Conservation (phyloP, 164 flowering plant genomes). For the Vitis cinerea region DNA sequence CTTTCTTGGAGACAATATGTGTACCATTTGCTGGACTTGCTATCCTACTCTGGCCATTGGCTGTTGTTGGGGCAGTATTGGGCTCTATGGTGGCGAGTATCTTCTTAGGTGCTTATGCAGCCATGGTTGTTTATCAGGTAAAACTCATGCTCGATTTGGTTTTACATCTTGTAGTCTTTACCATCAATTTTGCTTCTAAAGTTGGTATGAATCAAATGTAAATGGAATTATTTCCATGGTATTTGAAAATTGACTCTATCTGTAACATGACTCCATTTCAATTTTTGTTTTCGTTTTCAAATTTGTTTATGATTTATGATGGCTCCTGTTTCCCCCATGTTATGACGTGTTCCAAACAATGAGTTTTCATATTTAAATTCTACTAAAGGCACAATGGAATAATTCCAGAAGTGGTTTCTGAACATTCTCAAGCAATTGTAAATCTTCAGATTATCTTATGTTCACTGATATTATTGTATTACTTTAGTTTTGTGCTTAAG, state of each 20-base stretch:
- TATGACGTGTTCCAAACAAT: too few relatives aligned
- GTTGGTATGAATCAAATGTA: neutral
- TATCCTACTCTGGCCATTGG: slow-evolving; percentile 86
- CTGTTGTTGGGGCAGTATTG: slow-evolving; percentile 70
- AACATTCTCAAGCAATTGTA: neutral
- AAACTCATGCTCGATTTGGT: neutral
- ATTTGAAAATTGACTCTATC: too few relatives aligned
- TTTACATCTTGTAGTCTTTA: neutral
- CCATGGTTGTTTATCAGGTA: slow-evolving; percentile 83
- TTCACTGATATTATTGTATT: too few relatives aligned
- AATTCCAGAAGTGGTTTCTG: neutral
- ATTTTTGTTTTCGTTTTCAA: too few relatives aligned
- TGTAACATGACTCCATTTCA: too few relatives aligned
- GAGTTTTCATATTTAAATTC: too few relatives aligned
- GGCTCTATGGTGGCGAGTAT: slow-evolving; percentile 66
- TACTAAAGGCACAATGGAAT: too few relatives aligned
- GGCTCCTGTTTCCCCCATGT: too few relatives aligned
- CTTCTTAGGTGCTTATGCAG: slow-evolving; percentile 79
- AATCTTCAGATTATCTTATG: too few relatives aligned
- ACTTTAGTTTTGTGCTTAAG: neutral
- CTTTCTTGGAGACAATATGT: slow-evolving; percentile 92
- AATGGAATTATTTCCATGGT: neutral
- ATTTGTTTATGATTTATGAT: too few relatives aligned
- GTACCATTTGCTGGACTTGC: slow-evolving; percentile 96
- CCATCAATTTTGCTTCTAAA: too few relatives aligned